Evolutionary conservation across 768 basidiomycete genomes (phyloP), one percentile per base, ranked within the genome.

Genomic region (Macrolepiota fuliginosa): DNA sequence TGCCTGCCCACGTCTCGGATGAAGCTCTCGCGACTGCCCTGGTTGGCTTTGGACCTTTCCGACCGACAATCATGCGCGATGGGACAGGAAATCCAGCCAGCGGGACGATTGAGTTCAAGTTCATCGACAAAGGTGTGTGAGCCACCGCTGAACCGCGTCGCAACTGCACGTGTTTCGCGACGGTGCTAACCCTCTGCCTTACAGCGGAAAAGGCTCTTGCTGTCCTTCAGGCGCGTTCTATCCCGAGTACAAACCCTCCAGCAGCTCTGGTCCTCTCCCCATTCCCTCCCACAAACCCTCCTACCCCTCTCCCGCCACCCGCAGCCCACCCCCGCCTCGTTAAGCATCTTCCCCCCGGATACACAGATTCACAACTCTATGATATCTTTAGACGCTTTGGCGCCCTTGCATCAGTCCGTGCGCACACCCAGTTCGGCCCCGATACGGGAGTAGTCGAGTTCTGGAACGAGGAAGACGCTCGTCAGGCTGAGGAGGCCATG

Each of bases 191-290:
- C 59, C 27, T 39, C 65, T 19, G 42, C 42, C 52, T 64, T 65
- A 32, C 75, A 94, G 94, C 94, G 64, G 92, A 94, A 75, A 94
- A 93, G 73, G 94, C 94, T 13, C 80, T 95, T 25, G 88, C 92
- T 13, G 94, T 89, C 10, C 79, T 95, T 51, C 90, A 94, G 73
- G 83, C 85, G 65, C 88, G 90, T 65, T 83, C 83, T 46, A 80
- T 94, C 45, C 88, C 87, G 11, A 83, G 79, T 55, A 69, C 85
- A 24, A 74, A 78, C 19, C 86, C 89, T 1, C 77, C 85, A 2
- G 84, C 87, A 1, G 74, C 77, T 56, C 79, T 94, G 51, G 80
- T 87, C 22, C 80, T 95, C 47, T 94, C 93, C 1, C 92, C 93
- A 2, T 94, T 91, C 71, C 91, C 92, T 1, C 89, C 90, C 3